Evolutionary conservation across 768 basidiomycete species (phyloP), one percentile per base, ranked within the genome.

Genomic region (Omphalotus guepiniiformis): DNA sequence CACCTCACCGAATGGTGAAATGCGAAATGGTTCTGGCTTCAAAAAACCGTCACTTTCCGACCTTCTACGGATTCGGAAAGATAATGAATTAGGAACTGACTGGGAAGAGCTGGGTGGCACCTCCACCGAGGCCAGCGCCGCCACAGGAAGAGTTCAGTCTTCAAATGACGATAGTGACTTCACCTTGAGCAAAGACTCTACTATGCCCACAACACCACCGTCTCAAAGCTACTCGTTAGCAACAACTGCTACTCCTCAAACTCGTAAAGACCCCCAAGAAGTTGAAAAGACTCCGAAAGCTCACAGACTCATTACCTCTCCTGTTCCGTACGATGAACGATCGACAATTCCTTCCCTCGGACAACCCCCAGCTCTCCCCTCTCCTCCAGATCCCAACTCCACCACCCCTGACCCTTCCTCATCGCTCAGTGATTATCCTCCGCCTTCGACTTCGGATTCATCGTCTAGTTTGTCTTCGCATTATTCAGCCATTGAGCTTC

Each of bases 351-450:
- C 32, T 18, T 42, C 51, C 34, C 38, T 27, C 49, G 63, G 65
- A 51, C 59, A 71, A 52, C 64, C 76, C 50, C 63, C 70, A 50
- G 56, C 68, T 50, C 53, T 67, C 5, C 69, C 72, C 16, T 72
- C 77, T 19, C 68, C 73, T 38, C 75, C 78, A 36, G 83, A 84
- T 50, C 77, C 76, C 45, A 68, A 75, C 25, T 78, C 85, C 9
- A 70, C 80, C 8, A 89, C 88, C 12, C 84, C 85, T 5, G 87
- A 90, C 65, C 87, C 86, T 26, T 81, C 85, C 44, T 88, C 88
- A 13, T 85, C 85, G 4, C 59, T 85, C 40, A 84, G 85, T 46
- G 82, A 83, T 55, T 86, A 82, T 57, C 82, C 83, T 32, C 74
- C 75, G 18, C 76, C 73, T 19, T 82, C 85, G 8, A 84, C 84